phyloP scores from a whole-genome alignment of 768 basidiomycete genomes.

The Boletus huronensis region DNA sequence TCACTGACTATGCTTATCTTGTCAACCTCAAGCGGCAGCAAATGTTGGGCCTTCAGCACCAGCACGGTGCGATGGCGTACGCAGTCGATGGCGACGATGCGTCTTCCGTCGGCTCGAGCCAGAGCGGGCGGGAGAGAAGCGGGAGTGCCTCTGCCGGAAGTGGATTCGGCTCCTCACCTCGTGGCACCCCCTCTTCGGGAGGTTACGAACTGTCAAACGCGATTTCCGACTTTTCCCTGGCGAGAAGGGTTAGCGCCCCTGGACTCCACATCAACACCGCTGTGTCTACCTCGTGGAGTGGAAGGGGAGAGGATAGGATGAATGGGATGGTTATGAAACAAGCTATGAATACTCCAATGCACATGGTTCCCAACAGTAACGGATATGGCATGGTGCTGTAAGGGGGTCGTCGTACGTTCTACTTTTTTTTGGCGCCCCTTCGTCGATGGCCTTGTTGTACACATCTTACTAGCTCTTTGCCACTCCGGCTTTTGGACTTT shows the following conservation, averaged over 20 bases:
- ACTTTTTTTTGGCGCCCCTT: background rate
- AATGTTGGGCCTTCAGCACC: constrained; percentile 32
- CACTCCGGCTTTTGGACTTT: constrained; percentile 13
- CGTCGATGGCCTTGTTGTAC: constrained; percentile 7
- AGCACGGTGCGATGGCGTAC: constrained; percentile 21
- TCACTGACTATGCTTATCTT: constrained; percentile 24
- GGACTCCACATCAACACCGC: constrained; percentile 28
- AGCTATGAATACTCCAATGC: constrained; percentile 35
- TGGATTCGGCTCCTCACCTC: constrained; percentile 32
- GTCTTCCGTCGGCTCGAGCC: constrained; percentile 37
- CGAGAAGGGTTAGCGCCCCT: constrained; percentile 22
- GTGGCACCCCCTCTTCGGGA: constrained; percentile 26
- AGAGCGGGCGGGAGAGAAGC: constrained; percentile 33
- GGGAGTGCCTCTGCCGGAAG: constrained; percentile 36
- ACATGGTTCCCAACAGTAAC: constrained; percentile 36
- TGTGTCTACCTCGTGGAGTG: constrained; percentile 23
- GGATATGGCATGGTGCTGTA: constrained; percentile 41
- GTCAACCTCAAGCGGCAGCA: constrained; percentile 28
- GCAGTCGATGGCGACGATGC: constrained; percentile 38
- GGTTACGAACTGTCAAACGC: constrained; percentile 36
- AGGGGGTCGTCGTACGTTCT: constrained; percentile 10
- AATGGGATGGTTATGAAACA: constrained; percentile 36
- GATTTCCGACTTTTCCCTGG: constrained; percentile 23
- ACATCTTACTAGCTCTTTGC: constrained; percentile 9
- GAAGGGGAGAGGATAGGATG: constrained; percentile 30